Evolutionary conservation across 2,329 filamentous ascomycete species (phyloP).

Genomic region (Diaporthe velutina): DNA sequence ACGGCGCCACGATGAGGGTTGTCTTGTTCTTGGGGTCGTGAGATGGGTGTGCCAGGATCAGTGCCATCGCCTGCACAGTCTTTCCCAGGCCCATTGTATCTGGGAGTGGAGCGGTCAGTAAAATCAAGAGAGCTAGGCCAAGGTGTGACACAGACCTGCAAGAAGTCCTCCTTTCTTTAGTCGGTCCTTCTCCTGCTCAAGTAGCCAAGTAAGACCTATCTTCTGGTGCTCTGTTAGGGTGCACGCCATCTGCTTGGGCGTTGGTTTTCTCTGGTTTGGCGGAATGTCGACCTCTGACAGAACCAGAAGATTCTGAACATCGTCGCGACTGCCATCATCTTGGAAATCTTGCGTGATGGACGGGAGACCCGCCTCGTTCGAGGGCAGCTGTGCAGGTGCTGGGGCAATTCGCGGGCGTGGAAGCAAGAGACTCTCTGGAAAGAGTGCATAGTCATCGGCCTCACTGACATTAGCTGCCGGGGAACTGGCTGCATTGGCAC

Average conservation of each 20-base stretch:
- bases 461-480: background rate
- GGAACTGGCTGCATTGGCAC: background rate
- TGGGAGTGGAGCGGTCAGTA: conserved; percentile 47
- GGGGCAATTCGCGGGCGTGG: too few species aligned
- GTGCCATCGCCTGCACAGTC: conserved; percentile 86
- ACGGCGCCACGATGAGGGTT: conserved; percentile 84
- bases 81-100: conserved; percentile 96
- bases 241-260: conserved; percentile 42
- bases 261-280: conserved; percentile 38
- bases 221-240: conserved; percentile 33
- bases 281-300: conserved; percentile 43
- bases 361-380: background rate
- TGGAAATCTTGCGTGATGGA: background rate
- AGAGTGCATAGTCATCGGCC: background rate
- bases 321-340: conserved; percentile 1
- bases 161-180: conserved; percentile 33
- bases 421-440: background rate
- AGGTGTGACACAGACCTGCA: conserved; percentile 21
- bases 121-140: background rate
- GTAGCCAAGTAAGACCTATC: conserved; percentile 33
- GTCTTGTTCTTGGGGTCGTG: conserved; percentile 58
- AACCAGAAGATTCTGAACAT: conserved; percentile 41
- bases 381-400: too few species aligned
- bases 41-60: conserved; percentile 70
- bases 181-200: conserved; percentile 19